These are phyloP conservation scores for Backusella tuberculispora DNA, from an alignment of 192 early-diverging fungal genomes.

Conservation along the genomic window DNA sequence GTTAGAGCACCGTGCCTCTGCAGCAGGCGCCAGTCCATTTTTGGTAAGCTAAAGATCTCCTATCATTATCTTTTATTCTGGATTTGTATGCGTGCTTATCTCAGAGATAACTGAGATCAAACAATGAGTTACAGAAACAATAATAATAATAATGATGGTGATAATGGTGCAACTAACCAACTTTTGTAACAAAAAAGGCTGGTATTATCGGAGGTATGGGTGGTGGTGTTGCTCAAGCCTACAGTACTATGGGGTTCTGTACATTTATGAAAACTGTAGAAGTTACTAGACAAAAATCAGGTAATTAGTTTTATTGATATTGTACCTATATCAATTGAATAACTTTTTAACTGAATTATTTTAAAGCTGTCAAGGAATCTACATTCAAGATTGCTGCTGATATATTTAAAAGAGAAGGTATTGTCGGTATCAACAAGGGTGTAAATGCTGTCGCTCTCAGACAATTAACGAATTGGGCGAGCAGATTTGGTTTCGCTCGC, in stretches of 20 bases:
- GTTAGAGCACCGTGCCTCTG: conserved; percentile 53
- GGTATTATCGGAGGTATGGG: conserved; percentile 91
- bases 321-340: background rate
- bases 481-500: conserved; percentile 84
- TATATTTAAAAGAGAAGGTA: conserved; percentile 91
- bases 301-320: background rate
- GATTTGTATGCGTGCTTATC: background rate
- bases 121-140: background rate
- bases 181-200: conserved; percentile 44
- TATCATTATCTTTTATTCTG: background rate
- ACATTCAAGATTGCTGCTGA: conserved; percentile 85
- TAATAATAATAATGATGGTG: background rate
- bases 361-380: conserved; percentile 57
- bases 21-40: conserved; percentile 58
- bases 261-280: conserved; percentile 99
- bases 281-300: conserved; percentile 92
- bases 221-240: conserved; percentile 93
- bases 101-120: conserved; percentile 1
- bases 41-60: conserved; percentile 35
- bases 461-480: conserved; percentile 98
- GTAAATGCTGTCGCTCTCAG: conserved; percentile 96
- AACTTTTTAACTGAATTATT: conserved; percentile 31
- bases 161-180: background rate
- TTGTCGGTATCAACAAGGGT: conserved; percentile 96
- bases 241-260: conserved; percentile 99